phyloP scores from a whole-genome alignment of 441 rosid species.

The Daphne laureola region DNA sequence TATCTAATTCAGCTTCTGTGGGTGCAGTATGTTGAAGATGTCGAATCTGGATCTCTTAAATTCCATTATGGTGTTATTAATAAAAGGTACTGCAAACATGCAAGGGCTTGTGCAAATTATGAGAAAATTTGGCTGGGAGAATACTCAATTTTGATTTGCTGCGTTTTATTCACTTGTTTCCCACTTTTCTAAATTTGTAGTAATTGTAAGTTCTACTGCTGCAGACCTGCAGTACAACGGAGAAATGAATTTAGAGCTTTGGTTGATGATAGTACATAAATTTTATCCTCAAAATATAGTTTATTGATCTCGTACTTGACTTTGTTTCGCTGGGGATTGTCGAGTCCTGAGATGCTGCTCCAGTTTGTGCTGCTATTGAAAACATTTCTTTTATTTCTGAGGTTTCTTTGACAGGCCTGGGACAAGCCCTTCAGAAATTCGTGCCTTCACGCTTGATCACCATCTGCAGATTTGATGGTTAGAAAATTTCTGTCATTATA shows the following conservation, averaged over 20 bases:
- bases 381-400: conserved; percentile 1
- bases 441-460: conserved; percentile 65
- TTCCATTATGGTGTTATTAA: conserved; percentile 88
- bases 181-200: not conserved
- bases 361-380: not conserved
- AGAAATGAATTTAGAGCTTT: not conserved
- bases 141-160: not conserved
- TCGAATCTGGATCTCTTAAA: conserved; percentile 47
- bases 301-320: not conserved
- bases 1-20: conserved; percentile 1
- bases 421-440: conserved; percentile 79
- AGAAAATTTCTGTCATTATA: conserved; percentile 8
- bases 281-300: not conserved
- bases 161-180: not conserved
- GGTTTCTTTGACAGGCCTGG: conserved; percentile 62
- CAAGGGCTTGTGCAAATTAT: not conserved
- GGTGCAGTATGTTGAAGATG: conserved; percentile 73
- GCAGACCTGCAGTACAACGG: not conserved
- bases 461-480: conserved; percentile 58
- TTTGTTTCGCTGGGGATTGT: not conserved
- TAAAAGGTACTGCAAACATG: conserved; percentile 58
- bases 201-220: not conserved
- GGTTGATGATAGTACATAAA: not conserved
- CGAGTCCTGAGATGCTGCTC: not conserved
- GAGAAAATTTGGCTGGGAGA: not conserved